Evolutionary conservation across 2,329 filamentous ascomycete species (phyloP), one percentile per base, ranked within the genome.

Genomic region (Elsinoe necatrix): DNA sequence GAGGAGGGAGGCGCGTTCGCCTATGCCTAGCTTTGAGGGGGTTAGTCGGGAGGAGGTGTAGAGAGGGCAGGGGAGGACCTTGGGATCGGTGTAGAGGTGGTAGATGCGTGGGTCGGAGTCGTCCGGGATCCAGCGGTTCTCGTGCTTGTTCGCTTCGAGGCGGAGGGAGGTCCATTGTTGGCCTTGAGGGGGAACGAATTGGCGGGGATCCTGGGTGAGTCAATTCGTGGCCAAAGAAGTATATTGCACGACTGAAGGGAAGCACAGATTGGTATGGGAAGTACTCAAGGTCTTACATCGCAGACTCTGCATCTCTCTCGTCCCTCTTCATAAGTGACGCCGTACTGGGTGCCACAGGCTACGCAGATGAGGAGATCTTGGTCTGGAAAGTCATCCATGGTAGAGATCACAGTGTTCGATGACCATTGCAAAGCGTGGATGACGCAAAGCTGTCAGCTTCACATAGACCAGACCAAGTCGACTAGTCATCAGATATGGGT

Each of bases 1-100:
- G 11, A 92, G 72, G 1, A 95, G 73, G 47, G 90, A 77, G 18
- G 83, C 83, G 29, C 88, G 79, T 69, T 93, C 84, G 0, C 87
- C 87, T 61, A 93, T 93, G 55, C 75, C 87, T 59, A 90, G 72
- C 67, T 84, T 64, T 76, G 27, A 72, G 68, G 52, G 54, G 25
- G 23, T 51, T 29, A 34, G n/a, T n/a, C n/a, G 29, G 23, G 18
- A 18, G 2, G 9, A 18, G 20, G n/a, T n/a, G n/a, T n/a, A n/a
- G 52, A 20, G 14, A 27, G 16, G n/a, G 8, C 2, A 16, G 51
- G 8, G 7, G 20, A 16, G 27, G 31, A 61, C 69, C 62, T 74
- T 74, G 4, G 73, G 73, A 37, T 69, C 68, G 1, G 75, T 77
- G 58, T 61, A 68, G 55, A 78, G 72, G 59, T 71, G 76, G 63